Evolutionary conservation across 805 yeast genomes (phyloP).

Genomic region (Suhomyces sp.): DNA sequence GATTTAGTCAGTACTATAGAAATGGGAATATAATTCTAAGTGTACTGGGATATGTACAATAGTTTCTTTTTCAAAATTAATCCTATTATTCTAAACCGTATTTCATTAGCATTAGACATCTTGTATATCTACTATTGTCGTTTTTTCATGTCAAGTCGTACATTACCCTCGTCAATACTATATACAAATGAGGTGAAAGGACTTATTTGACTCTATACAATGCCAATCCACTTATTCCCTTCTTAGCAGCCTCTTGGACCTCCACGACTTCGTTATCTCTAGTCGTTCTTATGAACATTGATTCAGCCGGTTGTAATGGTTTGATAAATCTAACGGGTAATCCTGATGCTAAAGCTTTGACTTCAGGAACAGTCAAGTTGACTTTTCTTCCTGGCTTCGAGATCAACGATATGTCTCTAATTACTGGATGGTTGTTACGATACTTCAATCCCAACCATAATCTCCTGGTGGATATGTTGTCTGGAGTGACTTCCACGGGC

Average conservation of each 20-base stretch:
- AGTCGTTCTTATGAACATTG: slow-evolving; percentile 61
- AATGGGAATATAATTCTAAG: too few species aligned
- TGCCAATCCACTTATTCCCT: slow-evolving; percentile 70
- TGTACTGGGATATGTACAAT: too few species aligned
- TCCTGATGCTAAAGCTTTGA: slow-evolving; percentile 75
- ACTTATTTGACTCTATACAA: slow-evolving; percentile 68
- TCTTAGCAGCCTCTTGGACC: slow-evolving; percentile 81
- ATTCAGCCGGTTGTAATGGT: slow-evolving; percentile 88
- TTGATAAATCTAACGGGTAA: slow-evolving; percentile 67
- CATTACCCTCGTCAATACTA: slow-evolving; percentile 6
- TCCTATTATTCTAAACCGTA: too few species aligned
- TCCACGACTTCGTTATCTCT: slow-evolving; percentile 58
- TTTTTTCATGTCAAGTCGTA: slow-evolving; percentile 1
- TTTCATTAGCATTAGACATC: too few species aligned
- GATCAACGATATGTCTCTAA: slow-evolving; percentile 67
- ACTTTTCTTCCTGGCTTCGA: slow-evolving; percentile 85
- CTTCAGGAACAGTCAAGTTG: slow-evolving; percentile 57
- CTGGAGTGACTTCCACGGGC: slow-evolving; percentile 79
- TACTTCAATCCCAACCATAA: slow-evolving; percentile 93
- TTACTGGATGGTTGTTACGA: slow-evolving; percentile 73
- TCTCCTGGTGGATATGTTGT: slow-evolving; percentile 80
- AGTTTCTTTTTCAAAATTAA: too few species aligned
- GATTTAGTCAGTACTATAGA: too few species aligned
- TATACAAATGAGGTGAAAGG: slow-evolving; percentile 5
- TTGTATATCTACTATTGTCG: too few species aligned